These are phyloP conservation scores for Aspergillus phoenicis DNA, from an alignment of 2,329 filamentous ascomycete genomes.

Conservation along the genomic window DNA sequence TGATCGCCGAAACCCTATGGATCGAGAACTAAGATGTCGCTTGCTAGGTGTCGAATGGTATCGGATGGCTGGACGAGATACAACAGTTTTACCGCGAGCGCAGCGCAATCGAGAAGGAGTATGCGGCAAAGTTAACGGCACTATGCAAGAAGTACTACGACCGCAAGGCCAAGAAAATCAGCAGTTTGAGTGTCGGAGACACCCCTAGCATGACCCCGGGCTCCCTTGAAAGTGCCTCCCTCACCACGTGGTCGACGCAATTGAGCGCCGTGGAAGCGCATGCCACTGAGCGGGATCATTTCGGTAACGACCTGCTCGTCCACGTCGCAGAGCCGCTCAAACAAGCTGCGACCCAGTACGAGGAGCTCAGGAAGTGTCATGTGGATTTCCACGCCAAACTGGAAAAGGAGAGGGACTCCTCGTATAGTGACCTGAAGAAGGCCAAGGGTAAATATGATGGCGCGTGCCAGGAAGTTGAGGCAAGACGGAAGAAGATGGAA, in stretches of 20 bases:
- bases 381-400: constrained; percentile 85
- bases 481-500: constrained; percentile 90
- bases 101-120: constrained; percentile 93
- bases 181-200: constrained; percentile 87
- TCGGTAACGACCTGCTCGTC: constrained; percentile 73
- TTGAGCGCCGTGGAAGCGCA: constrained; percentile 85
- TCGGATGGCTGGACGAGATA: constrained; percentile 94
- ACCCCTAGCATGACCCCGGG: constrained; percentile 90
- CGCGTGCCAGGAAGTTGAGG: constrained; percentile 92
- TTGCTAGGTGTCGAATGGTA: constrained; percentile 72
- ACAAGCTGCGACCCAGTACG: constrained; percentile 71
- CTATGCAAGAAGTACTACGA: constrained; percentile 97
- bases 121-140: constrained; percentile 80
- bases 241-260: constrained; percentile 96
- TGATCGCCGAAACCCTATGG: constrained; percentile 12
- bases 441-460: constrained; percentile 90
- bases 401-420: constrained; percentile 82
- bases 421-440: constrained; percentile 84
- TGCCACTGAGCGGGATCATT: constrained; percentile 86
- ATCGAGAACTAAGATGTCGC: constrained; percentile 13
- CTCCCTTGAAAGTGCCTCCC: constrained; percentile 90
- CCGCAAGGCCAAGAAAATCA: constrained; percentile 89
- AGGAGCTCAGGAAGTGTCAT: constrained; percentile 90
- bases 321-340: constrained; percentile 88
- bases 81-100: constrained; percentile 97